Evolutionary conservation across 805 yeast genomes (phyloP), one percentile per base, ranked within the genome.

Genomic region (Myxozyma kluyveri): DNA sequence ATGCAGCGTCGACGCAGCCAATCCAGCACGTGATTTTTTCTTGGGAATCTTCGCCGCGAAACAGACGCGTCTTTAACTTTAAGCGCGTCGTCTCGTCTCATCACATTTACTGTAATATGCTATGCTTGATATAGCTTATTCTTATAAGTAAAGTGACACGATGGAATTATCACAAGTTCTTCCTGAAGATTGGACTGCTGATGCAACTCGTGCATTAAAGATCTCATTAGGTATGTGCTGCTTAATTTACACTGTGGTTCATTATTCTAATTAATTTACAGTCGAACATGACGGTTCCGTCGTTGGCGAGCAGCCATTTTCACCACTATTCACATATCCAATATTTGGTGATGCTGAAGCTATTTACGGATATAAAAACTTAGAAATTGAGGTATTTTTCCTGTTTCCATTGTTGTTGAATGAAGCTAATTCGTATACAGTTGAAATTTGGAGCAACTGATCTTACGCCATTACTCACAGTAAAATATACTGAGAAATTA

Each of bases 331-430:
- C 70, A 91, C 98, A 1, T 93, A 93, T 67, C 96, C 97, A 1
- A 84, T 93, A 9, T 93, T 81, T 73, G 98, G 98, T 4, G 96
- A 89, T 43, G 77, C 88, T 1, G 99, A 93, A 65, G 83, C 83
- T 48, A 82, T 93, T 1, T 88, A 83, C 64, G 99, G 99, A 1
- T 93, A 80, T 66, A 77, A 83, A 59, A 84, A 80, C 60, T 72
- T 90, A 33, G 73, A 74, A 29, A 80, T 93, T 32, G 78, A 80
- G 59, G 66, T 84, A 35, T 17, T 4, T 23, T 33, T 22, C 5
- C 4, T 17, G 27, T 12, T 27, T 31, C n/a, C 37, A 19, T 24
- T n/a, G n/a, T 24, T 27, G 29, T 18, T 18, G 1, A 4, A 17
- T 22, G 43, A 12, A 21, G 18, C 37, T 35, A 33, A 40, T 45